phyloP scores from a whole-genome alignment of 1,284 basidiomycete genomes.

The Peniophora sp. region DNA sequence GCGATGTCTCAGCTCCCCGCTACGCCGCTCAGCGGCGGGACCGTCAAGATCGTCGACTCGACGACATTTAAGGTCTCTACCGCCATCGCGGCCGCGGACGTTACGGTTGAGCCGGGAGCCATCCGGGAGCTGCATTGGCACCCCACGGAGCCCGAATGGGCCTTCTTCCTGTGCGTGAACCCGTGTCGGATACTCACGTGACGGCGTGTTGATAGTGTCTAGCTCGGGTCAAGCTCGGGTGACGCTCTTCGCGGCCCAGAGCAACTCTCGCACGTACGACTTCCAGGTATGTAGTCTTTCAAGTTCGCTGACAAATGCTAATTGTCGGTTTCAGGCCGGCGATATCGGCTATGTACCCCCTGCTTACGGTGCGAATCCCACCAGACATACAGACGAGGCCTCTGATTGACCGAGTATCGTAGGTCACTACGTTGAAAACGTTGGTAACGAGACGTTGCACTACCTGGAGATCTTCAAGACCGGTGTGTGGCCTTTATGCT shows the following conservation, averaged over 20 bases:
- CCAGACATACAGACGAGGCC: neutral
- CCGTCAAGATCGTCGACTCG: conserved; percentile 57
- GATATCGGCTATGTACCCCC: conserved; percentile 62
- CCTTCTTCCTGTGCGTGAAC: conserved; percentile 36
- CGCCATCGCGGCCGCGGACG: conserved; percentile 58
- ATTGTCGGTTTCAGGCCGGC: conserved; percentile 39
- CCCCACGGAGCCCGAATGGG: conserved; percentile 65
- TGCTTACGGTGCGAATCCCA: conserved; percentile 33
- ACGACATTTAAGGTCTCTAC: conserved; percentile 42
- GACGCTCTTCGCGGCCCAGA: conserved; percentile 54
- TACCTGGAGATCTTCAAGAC: conserved; percentile 64
- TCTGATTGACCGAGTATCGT: conserved; percentile 1
- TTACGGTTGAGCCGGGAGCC: conserved; percentile 60
- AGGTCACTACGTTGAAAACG: conserved; percentile 70
- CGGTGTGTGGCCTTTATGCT: conserved; percentile 22
- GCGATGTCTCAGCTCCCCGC: conserved; percentile 42
- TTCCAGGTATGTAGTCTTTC: conserved; percentile 34
- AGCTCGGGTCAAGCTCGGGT: conserved; percentile 53
- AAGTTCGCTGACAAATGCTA: neutral
- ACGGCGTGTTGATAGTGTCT: neutral
- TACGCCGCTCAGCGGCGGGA: conserved; percentile 48
- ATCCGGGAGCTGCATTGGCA: conserved; percentile 58
- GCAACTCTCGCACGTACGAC: conserved; percentile 62
- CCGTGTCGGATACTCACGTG: no score
- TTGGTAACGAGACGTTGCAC: conserved; percentile 51